A percentile compares a stretch with the other conserved stretches of the same genome.
These are phyloP conservation scores for Trichomonas vaginalis DNA, from an alignment of 208 protist genomes.

Conservation along the genomic window DNA sequence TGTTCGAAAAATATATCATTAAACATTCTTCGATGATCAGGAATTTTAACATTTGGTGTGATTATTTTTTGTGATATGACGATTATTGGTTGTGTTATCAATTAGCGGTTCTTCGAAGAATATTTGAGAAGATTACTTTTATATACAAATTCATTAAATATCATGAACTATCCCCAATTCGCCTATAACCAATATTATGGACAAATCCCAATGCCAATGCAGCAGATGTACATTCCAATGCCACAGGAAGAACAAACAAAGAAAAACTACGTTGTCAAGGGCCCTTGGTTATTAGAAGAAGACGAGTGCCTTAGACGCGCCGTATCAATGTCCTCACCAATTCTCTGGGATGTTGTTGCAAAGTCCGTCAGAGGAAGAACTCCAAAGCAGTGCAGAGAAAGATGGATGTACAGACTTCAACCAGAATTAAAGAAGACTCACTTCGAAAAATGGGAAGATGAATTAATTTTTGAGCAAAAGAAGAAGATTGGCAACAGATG, in stretches of 20 bases:
- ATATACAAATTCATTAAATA: not conserved
- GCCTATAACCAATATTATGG: not conserved
- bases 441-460: constrained; percentile 11
- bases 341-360: not conserved
- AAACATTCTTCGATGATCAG: no score
- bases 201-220: not conserved
- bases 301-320: not conserved
- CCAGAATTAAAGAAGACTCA: not conserved
- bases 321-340: not conserved
- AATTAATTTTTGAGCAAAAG: not conserved
- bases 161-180: not conserved
- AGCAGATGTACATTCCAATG: not conserved
- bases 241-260: not conserved
- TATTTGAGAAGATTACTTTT: not conserved
- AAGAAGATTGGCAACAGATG: not conserved
- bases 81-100: not conserved
- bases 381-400: constrained; percentile 7
- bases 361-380: not conserved
- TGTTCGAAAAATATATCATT: no score
- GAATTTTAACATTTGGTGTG: no score
- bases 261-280: not conserved
- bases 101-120: not conserved
- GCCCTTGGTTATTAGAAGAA: not conserved
- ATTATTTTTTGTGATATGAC: not conserved
- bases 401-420: not conserved